phyloP scores from a whole-genome alignment of 2,329 filamentous ascomycete species.

The Boeremia lycopersici region DNA sequence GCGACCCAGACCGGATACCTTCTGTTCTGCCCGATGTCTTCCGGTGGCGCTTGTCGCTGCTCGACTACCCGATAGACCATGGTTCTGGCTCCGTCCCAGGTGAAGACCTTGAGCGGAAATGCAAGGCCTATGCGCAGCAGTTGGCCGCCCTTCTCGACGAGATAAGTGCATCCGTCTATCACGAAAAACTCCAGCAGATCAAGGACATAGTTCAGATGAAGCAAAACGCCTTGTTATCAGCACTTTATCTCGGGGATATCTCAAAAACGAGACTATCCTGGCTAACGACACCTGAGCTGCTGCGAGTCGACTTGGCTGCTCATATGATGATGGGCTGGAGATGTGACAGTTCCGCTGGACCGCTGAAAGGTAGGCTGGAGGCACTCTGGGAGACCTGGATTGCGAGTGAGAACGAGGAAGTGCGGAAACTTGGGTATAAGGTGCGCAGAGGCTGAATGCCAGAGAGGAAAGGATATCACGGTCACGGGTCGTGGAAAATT shows the following conservation, averaged over 20 bases:
- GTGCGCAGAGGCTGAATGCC: neutral
- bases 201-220: neutral
- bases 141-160: conserved; percentile 20
- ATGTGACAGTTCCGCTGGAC: neutral
- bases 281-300: conserved; percentile 28
- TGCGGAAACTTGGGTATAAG: conserved; percentile 24
- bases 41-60: conserved; percentile 30
- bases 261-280: conserved; percentile 27
- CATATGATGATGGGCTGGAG: conserved; percentile 16
- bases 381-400: conserved; percentile 26
- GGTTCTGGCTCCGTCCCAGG: neutral
- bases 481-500: too few relatives aligned
- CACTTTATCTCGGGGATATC: conserved; percentile 30
- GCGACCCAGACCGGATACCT: conserved; percentile 22
- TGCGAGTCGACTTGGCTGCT: conserved; percentile 35
- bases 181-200: conserved; percentile 20
- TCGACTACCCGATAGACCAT: conserved; percentile 26
- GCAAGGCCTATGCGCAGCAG: conserved; percentile 25
- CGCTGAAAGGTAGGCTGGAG: conserved; percentile 15
- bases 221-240: conserved; percentile 14
- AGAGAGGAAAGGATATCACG: too few relatives aligned
- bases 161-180: conserved; percentile 25
- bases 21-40: conserved; percentile 34
- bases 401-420: conserved; percentile 30
- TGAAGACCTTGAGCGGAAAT: conserved; percentile 16